Conservation (phyloP, 2,329 filamentous ascomycete species). For the Monilinia fructigena region DNA sequence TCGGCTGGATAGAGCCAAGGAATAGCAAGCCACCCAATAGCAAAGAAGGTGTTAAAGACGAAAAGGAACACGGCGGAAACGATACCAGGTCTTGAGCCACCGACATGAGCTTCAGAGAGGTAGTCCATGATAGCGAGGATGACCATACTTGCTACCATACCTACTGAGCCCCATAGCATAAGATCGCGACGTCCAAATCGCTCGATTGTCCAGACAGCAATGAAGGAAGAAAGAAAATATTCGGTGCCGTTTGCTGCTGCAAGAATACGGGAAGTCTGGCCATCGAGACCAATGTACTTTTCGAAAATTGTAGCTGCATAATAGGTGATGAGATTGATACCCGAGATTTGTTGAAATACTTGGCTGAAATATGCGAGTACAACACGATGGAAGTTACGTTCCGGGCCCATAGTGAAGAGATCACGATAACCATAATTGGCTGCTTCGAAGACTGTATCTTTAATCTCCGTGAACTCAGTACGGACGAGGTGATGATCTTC, state of each 20-base stretch:
- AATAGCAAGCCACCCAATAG: constrained; percentile 48
- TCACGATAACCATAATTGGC: constrained; percentile 6
- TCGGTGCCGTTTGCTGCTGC: constrained; percentile 49
- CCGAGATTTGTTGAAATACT: constrained; percentile 52
- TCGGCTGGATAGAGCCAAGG: constrained; percentile 55
- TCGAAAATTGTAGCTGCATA: constrained; percentile 53
- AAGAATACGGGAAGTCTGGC: constrained; percentile 52
- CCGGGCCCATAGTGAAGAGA: constrained; percentile 22
- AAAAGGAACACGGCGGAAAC: constrained; percentile 43
- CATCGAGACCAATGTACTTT: constrained; percentile 48
- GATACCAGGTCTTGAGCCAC: constrained; percentile 20
- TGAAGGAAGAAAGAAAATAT: constrained; percentile 22
- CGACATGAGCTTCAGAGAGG: constrained; percentile 33
- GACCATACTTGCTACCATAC: constrained; percentile 59
- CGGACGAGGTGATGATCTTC: constrained; percentile 55
- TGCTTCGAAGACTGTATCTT: constrained; percentile 8
- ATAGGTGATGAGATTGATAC: constrained; percentile 47
- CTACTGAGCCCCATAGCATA: constrained; percentile 67
- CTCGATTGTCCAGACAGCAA: constrained; percentile 47
- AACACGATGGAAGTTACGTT: constrained; percentile 59
- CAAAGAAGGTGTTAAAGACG: constrained; percentile 54
- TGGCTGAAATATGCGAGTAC: constrained; percentile 69
- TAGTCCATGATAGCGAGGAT: constrained; percentile 50
- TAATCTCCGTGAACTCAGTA: constrained; percentile 50
- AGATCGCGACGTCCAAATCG: constrained; percentile 65